Conservation (phyloP, 345 rosid genomes). For the Eucalyptus camaldulensis region DNA sequence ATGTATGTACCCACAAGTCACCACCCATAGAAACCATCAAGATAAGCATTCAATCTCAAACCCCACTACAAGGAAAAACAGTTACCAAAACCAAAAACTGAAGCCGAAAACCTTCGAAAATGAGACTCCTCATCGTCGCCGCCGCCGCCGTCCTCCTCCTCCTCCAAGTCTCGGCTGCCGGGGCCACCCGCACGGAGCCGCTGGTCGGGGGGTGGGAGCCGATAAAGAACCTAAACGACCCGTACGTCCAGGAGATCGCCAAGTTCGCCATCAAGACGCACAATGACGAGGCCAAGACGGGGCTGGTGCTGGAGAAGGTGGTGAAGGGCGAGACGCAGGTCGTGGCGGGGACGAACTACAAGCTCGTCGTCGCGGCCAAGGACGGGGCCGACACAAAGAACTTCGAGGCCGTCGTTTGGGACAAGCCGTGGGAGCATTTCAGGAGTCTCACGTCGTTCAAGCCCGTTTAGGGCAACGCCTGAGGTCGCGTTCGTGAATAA, state of each 20-base stretch:
- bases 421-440: slow-evolving; percentile 19
- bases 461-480: background rate
- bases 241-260: slow-evolving; percentile 34
- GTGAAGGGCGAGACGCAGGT: slow-evolving; percentile 38
- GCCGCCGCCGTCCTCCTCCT: background rate
- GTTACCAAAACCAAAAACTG: background rate
- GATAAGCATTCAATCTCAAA: background rate
- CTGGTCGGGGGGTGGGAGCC: slow-evolving; percentile 38
- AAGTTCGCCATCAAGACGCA: slow-evolving; percentile 31
- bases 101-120: background rate
- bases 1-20: background rate
- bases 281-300: background rate
- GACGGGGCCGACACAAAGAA: background rate
- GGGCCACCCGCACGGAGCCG: background rate
- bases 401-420: slow-evolving; percentile 43
- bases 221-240: slow-evolving; percentile 19
- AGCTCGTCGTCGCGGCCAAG: slow-evolving; percentile 10
- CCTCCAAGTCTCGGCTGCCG: background rate
- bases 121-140: background rate
- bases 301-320: slow-evolving; percentile 12
- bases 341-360: slow-evolving; percentile 40
- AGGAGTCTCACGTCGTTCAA: slow-evolving; percentile 35
- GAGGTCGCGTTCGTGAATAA: background rate
- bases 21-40: background rate
- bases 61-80: background rate